A percentile compares a stretch with the other conserved stretches of the same genome.
phyloP scores from a whole-genome alignment of 768 basidiomycete genomes.

The Suillus subaureus region DNA sequence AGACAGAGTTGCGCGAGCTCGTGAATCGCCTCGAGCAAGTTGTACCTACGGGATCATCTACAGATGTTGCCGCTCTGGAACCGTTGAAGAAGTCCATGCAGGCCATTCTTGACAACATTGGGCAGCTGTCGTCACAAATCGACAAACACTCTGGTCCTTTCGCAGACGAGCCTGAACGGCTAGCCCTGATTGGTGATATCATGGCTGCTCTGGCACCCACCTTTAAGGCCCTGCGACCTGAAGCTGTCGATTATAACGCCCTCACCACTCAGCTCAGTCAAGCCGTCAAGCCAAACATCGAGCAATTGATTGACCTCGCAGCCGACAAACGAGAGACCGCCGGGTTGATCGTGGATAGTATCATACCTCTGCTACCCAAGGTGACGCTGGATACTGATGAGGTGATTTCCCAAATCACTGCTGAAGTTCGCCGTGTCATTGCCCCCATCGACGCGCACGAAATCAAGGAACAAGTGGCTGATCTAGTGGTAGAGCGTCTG shows the following conservation, averaged over 20 bases:
- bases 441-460: constrained; percentile 82
- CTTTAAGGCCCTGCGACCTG: constrained; percentile 60
- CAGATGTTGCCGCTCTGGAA: constrained; percentile 54
- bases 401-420: constrained; percentile 59
- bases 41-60: constrained; percentile 18
- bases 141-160: constrained; percentile 33
- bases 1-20: constrained; percentile 59
- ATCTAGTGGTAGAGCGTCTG: constrained; percentile 83
- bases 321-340: constrained; percentile 90
- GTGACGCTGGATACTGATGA: constrained; percentile 52
- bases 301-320: constrained; percentile 85
- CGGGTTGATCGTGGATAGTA: constrained; percentile 71
- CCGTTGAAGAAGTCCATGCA: constrained; percentile 59
- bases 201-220: constrained; percentile 59
- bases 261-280: constrained; percentile 76
- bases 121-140: constrained; percentile 41
- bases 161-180: constrained; percentile 50
- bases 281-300: constrained; percentile 87
- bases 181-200: constrained; percentile 63
- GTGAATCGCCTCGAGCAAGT: constrained; percentile 44
- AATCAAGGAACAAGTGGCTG: constrained; percentile 88
- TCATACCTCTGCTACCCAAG: constrained; percentile 65
- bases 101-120: constrained; percentile 62
- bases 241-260: constrained; percentile 76
- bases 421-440: constrained; percentile 71